Base-by-base conservation (phyloP, 2,329 filamentous ascomycete genomes). In the Dothistroma septosporum region DNA sequence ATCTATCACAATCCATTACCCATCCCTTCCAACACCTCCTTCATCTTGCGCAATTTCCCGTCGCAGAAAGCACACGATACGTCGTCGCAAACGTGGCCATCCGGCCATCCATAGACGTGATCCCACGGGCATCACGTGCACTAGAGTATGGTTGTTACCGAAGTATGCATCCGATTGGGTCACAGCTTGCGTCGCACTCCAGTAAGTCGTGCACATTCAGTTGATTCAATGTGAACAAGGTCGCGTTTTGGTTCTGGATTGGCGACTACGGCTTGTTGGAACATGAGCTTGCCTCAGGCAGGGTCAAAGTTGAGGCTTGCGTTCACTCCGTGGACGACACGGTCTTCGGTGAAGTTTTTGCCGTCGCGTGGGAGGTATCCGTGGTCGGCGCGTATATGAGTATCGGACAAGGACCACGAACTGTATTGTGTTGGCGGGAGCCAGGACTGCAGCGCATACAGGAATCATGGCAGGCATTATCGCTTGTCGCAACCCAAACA, bases 121-220 rank as follows among this genome's bases (percentile, higher is more conserved):
- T 28, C 24, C 24, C 24, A 28, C 24, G 6, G 24, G 6, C 24
- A 28, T 28, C 6, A 2, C 24, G 56, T 79, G 72, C 70, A 85
- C 83, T 74, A 85, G 85, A 58, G 78, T 59, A 64, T 81, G 76
- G 64, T 80, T 80, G 69, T 80, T 79, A 22, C 82, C 82, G 57
- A 82, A 76, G 74, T 72, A 79, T 9, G 76, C 78, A 60, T 85
- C 82, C 1, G 73, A 67, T 28, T 81, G 81, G 46, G 78, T 80
- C 31, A 67, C n/a, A 52, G 32, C 62, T 65, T 21, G 62, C 64
- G 48, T 66, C 66, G 50, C 66, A 61, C 41, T 68, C 62, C 46
- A 67, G 63, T 28, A 67, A 55, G 47, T 63, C 60, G 52, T 68
- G 60, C n/a, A 54, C 41, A 35, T 66, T 64, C 22, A 66, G 57